Conservation (phyloP, 768 basidiomycete genomes). For the Hericium rajendrae region DNA sequence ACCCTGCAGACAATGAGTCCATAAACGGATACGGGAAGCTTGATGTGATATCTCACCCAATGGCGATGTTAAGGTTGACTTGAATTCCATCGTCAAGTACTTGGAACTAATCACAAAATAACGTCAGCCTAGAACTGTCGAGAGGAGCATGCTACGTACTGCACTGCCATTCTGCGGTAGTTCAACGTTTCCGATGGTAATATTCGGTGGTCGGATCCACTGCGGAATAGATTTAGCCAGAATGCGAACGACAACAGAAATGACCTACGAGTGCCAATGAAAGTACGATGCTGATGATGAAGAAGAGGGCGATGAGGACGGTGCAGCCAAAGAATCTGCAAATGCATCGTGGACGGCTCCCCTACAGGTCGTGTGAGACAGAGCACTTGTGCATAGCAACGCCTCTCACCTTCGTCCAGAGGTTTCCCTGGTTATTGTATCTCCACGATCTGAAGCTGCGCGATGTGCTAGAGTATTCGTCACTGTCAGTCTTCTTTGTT, state of each 20-base stretch:
- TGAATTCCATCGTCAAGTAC: conserved; percentile 5
- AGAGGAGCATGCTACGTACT: neutral
- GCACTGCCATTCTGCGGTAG: neutral
- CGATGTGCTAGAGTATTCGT: neutral
- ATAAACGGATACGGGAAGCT: neutral
- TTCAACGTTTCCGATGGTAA: conserved; percentile 45
- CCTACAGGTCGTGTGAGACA: conserved; percentile 46
- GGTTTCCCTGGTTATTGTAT: conserved; percentile 9
- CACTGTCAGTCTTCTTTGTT: neutral
- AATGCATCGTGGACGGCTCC: conserved; percentile 45
- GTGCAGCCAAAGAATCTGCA: conserved; percentile 74
- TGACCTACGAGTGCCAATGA: conserved; percentile 55
- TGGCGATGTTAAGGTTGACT: conserved; percentile 8
- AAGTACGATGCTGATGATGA: conserved; percentile 57
- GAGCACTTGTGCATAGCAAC: neutral
- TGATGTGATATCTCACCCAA: conserved; percentile 9
- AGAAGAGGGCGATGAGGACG: conserved; percentile 51
- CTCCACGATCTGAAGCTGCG: conserved; percentile 8
- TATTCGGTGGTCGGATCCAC: conserved; percentile 73
- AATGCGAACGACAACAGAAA: neutral
- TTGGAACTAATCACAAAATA: neutral
- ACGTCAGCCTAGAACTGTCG: neutral
- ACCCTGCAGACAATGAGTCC: conserved; percentile 37
- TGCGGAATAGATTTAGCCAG: conserved; percentile 19
- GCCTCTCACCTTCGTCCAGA: conserved; percentile 13